phyloP scores from a whole-genome alignment of 139 green algal genomes.

The Medakamo hakoo region DNA sequence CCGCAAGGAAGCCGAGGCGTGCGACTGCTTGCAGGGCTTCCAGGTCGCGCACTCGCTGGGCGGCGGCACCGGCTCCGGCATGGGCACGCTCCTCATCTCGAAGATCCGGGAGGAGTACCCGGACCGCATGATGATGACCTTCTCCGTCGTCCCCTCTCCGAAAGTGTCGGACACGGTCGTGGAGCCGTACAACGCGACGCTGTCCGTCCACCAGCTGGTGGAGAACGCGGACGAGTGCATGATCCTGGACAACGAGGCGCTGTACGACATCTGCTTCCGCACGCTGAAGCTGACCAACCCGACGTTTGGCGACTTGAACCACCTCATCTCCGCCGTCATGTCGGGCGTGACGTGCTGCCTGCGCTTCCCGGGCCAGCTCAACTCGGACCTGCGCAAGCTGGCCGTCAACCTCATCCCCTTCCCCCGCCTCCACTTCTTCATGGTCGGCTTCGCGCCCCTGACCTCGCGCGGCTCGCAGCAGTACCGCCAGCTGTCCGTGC shows the following conservation, averaged over 20 bases:
- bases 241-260: slow-evolving; percentile 88
- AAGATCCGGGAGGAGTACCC: slow-evolving; percentile 98
- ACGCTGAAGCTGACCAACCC: slow-evolving; percentile 92
- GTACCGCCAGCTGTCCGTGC: slow-evolving; percentile 79
- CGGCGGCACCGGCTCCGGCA: slow-evolving; percentile 88
- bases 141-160: slow-evolving; percentile 92
- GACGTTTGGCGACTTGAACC: slow-evolving; percentile 84
- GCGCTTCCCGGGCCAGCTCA: slow-evolving; percentile 86
- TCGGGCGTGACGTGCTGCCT: slow-evolving; percentile 82
- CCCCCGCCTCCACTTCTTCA: slow-evolving; percentile 93
- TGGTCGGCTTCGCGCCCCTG: slow-evolving; percentile 82
- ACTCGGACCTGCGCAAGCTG: slow-evolving; percentile 82
- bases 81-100: slow-evolving; percentile 95
- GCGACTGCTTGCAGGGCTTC: slow-evolving; percentile 94
- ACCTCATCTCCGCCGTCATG: slow-evolving; percentile 92
- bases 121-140: slow-evolving; percentile 97
- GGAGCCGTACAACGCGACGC: slow-evolving; percentile 77
- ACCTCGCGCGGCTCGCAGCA: slow-evolving; percentile 81
- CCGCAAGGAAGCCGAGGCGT: slow-evolving; percentile 95
- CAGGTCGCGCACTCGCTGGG: slow-evolving; percentile 89
- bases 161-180: slow-evolving; percentile 86
- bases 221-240: slow-evolving; percentile 97
- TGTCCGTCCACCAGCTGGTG: slow-evolving; percentile 80
- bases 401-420: slow-evolving; percentile 89
- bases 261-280: slow-evolving; percentile 98